Percentiles rank a stretch among this genome's conserved stretches.
phyloP scores from a whole-genome alignment of 345 rosid species.

The Limnanthes douglasii region DNA sequence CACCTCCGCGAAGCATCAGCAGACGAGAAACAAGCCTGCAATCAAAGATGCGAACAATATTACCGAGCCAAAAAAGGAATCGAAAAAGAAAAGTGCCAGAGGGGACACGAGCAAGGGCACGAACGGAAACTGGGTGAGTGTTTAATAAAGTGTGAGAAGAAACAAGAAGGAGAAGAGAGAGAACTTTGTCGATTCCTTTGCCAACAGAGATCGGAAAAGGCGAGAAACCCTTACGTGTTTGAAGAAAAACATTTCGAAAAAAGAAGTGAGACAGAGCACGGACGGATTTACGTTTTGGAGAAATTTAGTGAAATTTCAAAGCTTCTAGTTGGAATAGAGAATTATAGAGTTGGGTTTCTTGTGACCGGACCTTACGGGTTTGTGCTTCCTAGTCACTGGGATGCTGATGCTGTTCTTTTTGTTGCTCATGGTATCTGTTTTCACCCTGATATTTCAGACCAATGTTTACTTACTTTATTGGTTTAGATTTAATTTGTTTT shows the following conservation, averaged over 20 bases:
- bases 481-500: neutral
- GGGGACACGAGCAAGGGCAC: no score
- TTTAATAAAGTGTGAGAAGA: no score
- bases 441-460: neutral
- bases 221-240: slow-evolving; percentile 25
- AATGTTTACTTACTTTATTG: neutral
- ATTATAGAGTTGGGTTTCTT: slow-evolving; percentile 16
- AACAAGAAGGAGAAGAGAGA: slow-evolving; percentile 2
- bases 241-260: slow-evolving; percentile 10
- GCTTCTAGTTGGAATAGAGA: slow-evolving; percentile 26
- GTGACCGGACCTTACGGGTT: slow-evolving; percentile 21
- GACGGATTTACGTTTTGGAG: slow-evolving; percentile 15
- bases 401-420: no score
- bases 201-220: slow-evolving; percentile 11
- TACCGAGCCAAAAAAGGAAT: slow-evolving; percentile 9
- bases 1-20: slow-evolving; percentile 14
- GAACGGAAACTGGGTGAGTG: no score
- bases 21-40: slow-evolving; percentile 15
- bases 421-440: slow-evolving; percentile 14
- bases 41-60: slow-evolving; percentile 18
- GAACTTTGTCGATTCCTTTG: slow-evolving; percentile 17
- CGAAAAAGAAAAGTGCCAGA: slow-evolving; percentile 11
- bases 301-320: slow-evolving; percentile 22
- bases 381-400: slow-evolving; percentile 21
- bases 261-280: slow-evolving; percentile 13